Evolutionary conservation across 768 basidiomycete genomes (phyloP), one percentile per base, ranked within the genome.

Genomic region (Termitomyces bulborhizus): DNA sequence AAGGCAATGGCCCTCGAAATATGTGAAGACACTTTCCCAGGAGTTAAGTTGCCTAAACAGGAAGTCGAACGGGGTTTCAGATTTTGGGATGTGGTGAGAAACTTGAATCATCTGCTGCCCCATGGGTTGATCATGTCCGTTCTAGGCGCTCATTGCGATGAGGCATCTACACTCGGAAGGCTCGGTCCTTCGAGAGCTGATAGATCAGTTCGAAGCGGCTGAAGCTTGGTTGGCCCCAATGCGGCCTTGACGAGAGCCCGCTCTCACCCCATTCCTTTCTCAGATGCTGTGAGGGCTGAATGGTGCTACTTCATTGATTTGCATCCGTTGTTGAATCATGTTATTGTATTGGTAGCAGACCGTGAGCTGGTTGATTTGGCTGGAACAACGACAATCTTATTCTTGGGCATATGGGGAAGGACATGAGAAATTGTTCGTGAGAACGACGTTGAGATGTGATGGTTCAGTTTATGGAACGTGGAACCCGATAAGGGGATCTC

Each of bases 61-160:
- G 96, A 98, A 77, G 89, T 99, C 56, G 93, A 97, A 71, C 76
- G 96, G 48, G 96, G 96, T 6, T 98, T 99, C 78, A 79, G 96
- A 65, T 99, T 98, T 78, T 99, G 96, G 96, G 93, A 98, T 68
- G 81, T 95, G 71, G 95, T 97, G 67, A 74, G 93, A 83, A 53
- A 48, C 55, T 46, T 53, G 48, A 24, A 55, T 62, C 48, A 43
- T 41, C 36, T 40, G 21, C 27, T 16, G 13, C 26, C 21, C 21
- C 39, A 46, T 36, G 41, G 26, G 29, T 53, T 56, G 53, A 56
- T 32, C 62, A 44, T 46, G 55, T 48, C 50, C 29, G 58, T 55
- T 63, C 53, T 73, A 91, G 88, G 83, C 90, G 65, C 80, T 97
- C 71, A 81, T 83, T 54, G 93, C 93, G 69, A 91, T 98, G 81